Percentiles rank a stretch among this genome's conserved stretches.
phyloP scores from a whole-genome alignment of 345 rosid genomes.

The Brassica rapa region DNA sequence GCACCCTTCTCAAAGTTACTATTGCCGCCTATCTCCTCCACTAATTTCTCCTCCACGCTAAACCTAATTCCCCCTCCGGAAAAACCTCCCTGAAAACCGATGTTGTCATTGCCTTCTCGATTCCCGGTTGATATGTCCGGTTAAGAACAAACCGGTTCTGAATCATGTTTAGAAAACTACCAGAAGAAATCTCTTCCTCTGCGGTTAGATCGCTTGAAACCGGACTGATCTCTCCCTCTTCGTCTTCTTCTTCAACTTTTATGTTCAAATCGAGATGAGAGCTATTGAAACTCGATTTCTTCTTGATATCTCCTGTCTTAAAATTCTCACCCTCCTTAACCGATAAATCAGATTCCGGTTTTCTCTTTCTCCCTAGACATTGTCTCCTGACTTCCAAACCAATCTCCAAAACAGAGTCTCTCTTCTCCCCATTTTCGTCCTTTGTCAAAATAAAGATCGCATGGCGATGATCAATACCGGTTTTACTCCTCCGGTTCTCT shows the following conservation, averaged over 20 bases:
- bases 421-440: slow-evolving; percentile 39
- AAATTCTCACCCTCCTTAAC: slow-evolving; percentile 44
- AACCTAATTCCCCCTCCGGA: slow-evolving; percentile 56
- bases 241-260: slow-evolving; percentile 54
- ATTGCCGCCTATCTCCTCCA: slow-evolving; percentile 46
- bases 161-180: slow-evolving; percentile 57
- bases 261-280: slow-evolving; percentile 68
- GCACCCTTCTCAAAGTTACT: slow-evolving; percentile 46
- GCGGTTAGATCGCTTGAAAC: slow-evolving; percentile 68
- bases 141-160: slow-evolving; percentile 57
- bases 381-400: slow-evolving; percentile 46
- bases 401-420: slow-evolving; percentile 57
- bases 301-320: slow-evolving; percentile 43
- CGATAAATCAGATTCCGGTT: slow-evolving; percentile 45
- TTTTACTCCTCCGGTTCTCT: not conserved
- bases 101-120: slow-evolving; percentile 40
- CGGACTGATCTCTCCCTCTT: slow-evolving; percentile 63
- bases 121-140: slow-evolving; percentile 37
- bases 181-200: slow-evolving; percentile 45
- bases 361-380: slow-evolving; percentile 54
- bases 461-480: slow-evolving; percentile 30
- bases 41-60: slow-evolving; percentile 68
- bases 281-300: slow-evolving; percentile 54
- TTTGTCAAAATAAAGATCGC: slow-evolving; percentile 60
- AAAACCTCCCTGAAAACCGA: slow-evolving; percentile 48